These are phyloP conservation scores for Sporisorium exsertum DNA, from an alignment of 1,284 basidiomycete genomes.

Conservation along the genomic window DNA sequence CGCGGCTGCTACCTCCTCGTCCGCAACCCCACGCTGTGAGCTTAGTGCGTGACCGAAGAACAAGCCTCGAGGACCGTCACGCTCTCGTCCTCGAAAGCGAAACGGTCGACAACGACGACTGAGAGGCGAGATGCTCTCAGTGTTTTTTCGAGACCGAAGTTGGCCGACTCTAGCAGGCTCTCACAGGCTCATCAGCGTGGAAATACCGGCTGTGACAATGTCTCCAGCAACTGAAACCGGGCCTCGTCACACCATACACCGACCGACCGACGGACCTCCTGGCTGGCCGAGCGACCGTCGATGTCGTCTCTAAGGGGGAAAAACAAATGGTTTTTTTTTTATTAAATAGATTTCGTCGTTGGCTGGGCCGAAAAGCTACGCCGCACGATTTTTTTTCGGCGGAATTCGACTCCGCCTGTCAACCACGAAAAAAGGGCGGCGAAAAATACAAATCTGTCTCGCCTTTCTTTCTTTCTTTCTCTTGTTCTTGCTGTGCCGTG, in stretches of 20 bases:
- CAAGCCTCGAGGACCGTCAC: background rate
- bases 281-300: background rate
- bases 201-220: background rate
- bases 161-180: background rate
- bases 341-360: background rate
- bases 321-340: background rate
- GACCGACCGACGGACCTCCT: background rate
- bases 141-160: background rate
- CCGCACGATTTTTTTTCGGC: background rate
- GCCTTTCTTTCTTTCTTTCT: too few species aligned
- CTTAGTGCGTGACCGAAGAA: background rate
- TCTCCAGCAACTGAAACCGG: background rate
- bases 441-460: background rate
- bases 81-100: background rate
- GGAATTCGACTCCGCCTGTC: conserved; percentile 7
- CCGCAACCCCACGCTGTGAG: background rate
- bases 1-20: background rate
- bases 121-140: background rate
- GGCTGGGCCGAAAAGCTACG: background rate
- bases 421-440: background rate
- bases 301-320: background rate
- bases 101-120: too few species aligned
- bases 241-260: background rate
- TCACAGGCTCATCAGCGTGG: background rate
- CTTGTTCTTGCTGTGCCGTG: background rate